phyloP scores from a whole-genome alignment of 768 basidiomycete genomes.

The Suillus cothurnatus region DNA sequence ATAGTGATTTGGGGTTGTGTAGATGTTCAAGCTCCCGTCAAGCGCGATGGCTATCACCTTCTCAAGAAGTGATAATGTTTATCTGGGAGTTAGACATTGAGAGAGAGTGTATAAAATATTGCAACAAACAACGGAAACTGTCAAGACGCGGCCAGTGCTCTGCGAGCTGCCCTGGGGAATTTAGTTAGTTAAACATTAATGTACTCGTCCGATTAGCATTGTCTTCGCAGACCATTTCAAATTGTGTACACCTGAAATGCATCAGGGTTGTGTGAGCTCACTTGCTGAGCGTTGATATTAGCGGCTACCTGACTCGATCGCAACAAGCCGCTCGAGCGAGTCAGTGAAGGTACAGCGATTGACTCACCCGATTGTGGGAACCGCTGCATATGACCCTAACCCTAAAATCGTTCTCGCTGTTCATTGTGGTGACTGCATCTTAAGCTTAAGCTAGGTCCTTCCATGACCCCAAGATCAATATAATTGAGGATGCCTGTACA shows the following conservation, averaged over 20 bases:
- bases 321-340: background rate
- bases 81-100: too few species aligned
- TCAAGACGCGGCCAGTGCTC: too few species aligned
- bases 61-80: too few species aligned
- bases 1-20: background rate
- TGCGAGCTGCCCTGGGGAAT: too few species aligned
- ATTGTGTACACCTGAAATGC: too few species aligned
- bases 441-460: background rate
- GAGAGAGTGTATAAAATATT: too few species aligned
- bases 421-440: background rate
- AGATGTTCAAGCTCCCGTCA: background rate
- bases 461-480: slow-evolving; percentile 2
- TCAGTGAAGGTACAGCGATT: background rate
- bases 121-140: too few species aligned
- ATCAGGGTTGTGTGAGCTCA: background rate
- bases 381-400: background rate
- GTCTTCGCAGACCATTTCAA: background rate
- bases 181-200: background rate
- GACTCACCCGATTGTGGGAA: background rate
- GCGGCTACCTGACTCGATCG: background rate
- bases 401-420: background rate
- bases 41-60: too few species aligned
- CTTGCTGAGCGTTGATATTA: background rate
- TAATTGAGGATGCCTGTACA: slow-evolving; percentile 9
- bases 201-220: background rate